Evolutionary conservation across 2,329 filamentous ascomycete species (phyloP).

Genomic region (Zalaria sp.): DNA sequence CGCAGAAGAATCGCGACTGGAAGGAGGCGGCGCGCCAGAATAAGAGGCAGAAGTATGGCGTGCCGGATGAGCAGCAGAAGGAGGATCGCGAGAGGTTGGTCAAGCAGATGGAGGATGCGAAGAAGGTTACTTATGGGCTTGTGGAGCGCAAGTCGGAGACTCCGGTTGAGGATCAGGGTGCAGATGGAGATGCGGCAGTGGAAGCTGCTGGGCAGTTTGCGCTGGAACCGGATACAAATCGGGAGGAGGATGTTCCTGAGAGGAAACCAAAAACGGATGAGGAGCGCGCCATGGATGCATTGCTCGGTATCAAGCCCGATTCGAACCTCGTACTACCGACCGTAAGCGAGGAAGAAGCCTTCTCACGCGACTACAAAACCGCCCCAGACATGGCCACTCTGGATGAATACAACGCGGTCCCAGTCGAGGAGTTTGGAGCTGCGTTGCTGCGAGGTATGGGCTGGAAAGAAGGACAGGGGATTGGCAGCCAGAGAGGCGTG

Average conservation of each 20-base stretch:
- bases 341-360: conserved; percentile 51
- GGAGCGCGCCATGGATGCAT: conserved; percentile 36
- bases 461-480: conserved; percentile 60
- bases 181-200: conserved; percentile 14
- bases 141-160: background rate
- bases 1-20: conserved; percentile 49
- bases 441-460: conserved; percentile 87
- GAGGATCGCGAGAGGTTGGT: conserved; percentile 11
- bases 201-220: conserved; percentile 14
- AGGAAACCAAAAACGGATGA: conserved; percentile 37
- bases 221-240: conserved; percentile 6
- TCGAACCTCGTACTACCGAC: conserved; percentile 25
- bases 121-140: conserved; percentile 28
- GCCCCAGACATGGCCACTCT: conserved; percentile 65
- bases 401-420: conserved; percentile 75
- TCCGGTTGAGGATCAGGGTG: conserved; percentile 7
- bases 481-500: conserved; percentile 37
- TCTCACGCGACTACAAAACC: conserved; percentile 52
- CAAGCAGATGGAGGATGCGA: conserved; percentile 19
- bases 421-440: conserved; percentile 88
- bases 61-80: conserved; percentile 39
- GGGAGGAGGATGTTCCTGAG: conserved; percentile 1
- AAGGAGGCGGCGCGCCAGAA: conserved; percentile 33
- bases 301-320: conserved; percentile 24
- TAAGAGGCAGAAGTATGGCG: conserved; percentile 39